phyloP scores from a whole-genome alignment of 352 stramenopile genomes.

The Pythium dissimile region DNA sequence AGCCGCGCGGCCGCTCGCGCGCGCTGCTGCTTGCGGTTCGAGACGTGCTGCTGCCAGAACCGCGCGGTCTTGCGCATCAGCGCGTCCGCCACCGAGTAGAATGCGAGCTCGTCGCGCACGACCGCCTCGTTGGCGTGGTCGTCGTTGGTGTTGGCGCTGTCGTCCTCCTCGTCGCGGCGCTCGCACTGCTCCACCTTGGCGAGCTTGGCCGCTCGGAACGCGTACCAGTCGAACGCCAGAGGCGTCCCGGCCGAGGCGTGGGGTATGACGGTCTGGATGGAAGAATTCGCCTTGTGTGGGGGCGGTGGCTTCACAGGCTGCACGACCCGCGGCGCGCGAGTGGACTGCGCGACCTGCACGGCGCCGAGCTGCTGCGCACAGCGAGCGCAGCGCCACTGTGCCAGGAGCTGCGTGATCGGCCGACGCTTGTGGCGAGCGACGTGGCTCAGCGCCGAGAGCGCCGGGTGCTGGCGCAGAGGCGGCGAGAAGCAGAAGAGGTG shows the following conservation, averaged over 20 bases:
- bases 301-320: not conserved
- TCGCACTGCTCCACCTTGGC: constrained; percentile 2
- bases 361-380: constrained; percentile 13
- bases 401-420: constrained; percentile 15
- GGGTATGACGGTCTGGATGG: not conserved
- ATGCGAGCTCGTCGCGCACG: constrained; percentile 29
- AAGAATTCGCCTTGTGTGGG: not conserved
- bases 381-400: constrained; percentile 25
- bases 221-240: constrained; percentile 30
- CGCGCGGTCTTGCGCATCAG: constrained; percentile 44
- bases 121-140: too few relatives aligned
- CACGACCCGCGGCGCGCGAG: not conserved
- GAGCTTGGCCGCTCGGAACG: constrained; percentile 24
- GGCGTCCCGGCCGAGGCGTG: not conserved
- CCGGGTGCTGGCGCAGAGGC: constrained; percentile 57
- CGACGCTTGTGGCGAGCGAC: constrained; percentile 22
- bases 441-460: constrained; percentile 11
- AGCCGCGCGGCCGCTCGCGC: constrained; percentile 12
- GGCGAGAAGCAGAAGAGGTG: constrained; percentile 73
- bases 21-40: constrained; percentile 20
- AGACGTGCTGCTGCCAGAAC: constrained; percentile 38
- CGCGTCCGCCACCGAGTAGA: constrained; percentile 44
- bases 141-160: too few relatives aligned
- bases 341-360: not conserved
- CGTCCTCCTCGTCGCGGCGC: not conserved